Conservation (phyloP, 306 rosid species). For the Cucumis hystrix region DNA sequence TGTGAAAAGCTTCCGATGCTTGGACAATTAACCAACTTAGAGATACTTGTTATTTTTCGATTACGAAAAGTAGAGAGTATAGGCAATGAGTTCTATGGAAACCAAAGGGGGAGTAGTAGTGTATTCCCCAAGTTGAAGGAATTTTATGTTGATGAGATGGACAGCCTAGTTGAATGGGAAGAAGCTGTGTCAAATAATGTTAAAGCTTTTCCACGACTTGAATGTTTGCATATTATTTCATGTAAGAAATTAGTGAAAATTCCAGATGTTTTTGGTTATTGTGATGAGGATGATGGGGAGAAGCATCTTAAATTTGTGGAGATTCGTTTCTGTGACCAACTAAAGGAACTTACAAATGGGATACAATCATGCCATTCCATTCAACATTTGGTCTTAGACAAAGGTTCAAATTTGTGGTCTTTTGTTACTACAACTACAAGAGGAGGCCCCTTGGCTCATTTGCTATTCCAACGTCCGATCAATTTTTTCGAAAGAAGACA, state of each 20-base stretch:
- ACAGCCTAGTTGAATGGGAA: background rate
- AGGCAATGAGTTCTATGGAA: background rate
- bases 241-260: background rate
- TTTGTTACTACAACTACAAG: too few relatives aligned
- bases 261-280: background rate
- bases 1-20: background rate
- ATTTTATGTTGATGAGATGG: background rate
- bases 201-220: background rate
- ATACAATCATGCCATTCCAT: too few relatives aligned
- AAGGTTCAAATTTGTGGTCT: too few relatives aligned
- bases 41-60: background rate
- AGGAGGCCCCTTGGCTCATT: too few relatives aligned
- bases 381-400: background rate
- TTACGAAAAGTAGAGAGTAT: background rate
- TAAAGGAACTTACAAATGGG: too few relatives aligned
- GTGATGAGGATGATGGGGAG: background rate
- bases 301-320: background rate
- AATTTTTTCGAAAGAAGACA: too few relatives aligned
- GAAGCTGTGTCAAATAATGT: background rate
- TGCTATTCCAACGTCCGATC: too few relatives aligned
- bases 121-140: background rate
- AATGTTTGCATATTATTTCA: fast-evolving
- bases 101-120: background rate
- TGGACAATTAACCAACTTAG: background rate
- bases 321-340: background rate